Base-by-base conservation (phyloP, 345 rosid genomes). In the Bretschneidera sinensis region DNA sequence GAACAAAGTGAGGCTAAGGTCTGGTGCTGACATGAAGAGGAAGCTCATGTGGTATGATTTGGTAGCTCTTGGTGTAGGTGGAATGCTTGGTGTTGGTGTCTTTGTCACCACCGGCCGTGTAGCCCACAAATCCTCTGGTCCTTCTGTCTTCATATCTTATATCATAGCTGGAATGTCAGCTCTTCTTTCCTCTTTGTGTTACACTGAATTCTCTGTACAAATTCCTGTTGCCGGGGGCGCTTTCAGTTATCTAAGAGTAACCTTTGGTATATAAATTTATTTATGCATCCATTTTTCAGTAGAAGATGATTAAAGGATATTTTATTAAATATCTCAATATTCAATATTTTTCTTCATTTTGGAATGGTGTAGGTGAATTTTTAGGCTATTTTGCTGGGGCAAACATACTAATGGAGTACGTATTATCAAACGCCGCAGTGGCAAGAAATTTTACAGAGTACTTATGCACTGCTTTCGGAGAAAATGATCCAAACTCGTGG, bases 151-250 rank as follows among this genome's bases (percentile, higher is more conserved):
- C 74, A 81, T 88, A 5, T 91, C 98, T 1, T 91, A 91, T 61
- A 72, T 85, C 24, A 72, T 88, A 61, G 96, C 98, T 10, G 96
- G 85, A 24, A 72, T 86, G 57, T 80, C 98, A 45, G 96, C 98
- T 21, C 85, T 91, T 20, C 86, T 91, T 19, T 91, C 98, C 48
- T 83, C 95, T n/a, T 71, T 92, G 55, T 92, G 98, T 69, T 92
- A 92, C 83, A 80, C 92, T 25, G 96, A 92, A 72, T 92, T 92
- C 66, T 86, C 98, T 15, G 95, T 92, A 45, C 90, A 85, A 64
- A 81, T 92, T 72, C 98, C 98, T 6, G 95, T 86, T 21, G 98
- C 98, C 22, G 98, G 98, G 0, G 98, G 98, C 2, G 95, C 98
- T 71, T 92, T 92, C 70, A 88, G 98, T 70, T 92, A 88, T 64